A percentile compares a stretch with the other conserved stretches of the same genome.
These are phyloP conservation scores for Trichosporon sp. DNA, from an alignment of 1,284 basidiomycete genomes.

Conservation along the genomic window DNA sequence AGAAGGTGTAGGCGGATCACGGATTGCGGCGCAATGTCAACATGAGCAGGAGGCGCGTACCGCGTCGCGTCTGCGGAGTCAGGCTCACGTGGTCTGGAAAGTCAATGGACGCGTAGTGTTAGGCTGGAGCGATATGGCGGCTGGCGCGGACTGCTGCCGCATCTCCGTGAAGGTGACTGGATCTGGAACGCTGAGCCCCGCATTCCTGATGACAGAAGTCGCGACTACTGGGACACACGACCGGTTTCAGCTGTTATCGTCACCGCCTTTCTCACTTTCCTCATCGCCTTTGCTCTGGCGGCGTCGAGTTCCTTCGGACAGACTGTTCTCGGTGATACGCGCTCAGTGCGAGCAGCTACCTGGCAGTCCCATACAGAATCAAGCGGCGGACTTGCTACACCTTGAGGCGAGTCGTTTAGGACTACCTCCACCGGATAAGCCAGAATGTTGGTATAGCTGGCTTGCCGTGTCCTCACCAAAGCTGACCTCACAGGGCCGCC, in stretches of 20 bases:
- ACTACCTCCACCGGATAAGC: neutral
- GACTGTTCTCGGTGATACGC: no score
- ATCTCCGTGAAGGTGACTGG: neutral
- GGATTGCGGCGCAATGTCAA: neutral
- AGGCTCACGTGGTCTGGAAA: neutral
- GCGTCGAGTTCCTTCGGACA: no score
- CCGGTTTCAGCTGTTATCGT: neutral
- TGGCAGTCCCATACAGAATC: neutral
- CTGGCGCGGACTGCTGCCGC: no score
- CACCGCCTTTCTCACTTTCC: neutral
- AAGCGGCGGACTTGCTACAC: neutral
- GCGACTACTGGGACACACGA: neutral
- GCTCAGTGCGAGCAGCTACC: neutral
- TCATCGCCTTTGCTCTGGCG: neutral
- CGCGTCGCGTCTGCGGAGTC: constrained; percentile 1
- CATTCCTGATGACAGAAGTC: neutral
- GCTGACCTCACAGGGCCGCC: constrained; percentile 60
- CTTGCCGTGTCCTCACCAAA: neutral
- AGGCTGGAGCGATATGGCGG: no score
- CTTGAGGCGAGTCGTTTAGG: no score
- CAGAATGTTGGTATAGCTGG: neutral
- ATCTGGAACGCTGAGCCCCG: neutral
- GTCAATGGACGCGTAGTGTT: neutral
- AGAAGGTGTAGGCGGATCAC: neutral
- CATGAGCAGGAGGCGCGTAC: constrained; percentile 1